Conservation (phyloP, 352 stramenopile genomes). For the Globisporangium radiosum region DNA sequence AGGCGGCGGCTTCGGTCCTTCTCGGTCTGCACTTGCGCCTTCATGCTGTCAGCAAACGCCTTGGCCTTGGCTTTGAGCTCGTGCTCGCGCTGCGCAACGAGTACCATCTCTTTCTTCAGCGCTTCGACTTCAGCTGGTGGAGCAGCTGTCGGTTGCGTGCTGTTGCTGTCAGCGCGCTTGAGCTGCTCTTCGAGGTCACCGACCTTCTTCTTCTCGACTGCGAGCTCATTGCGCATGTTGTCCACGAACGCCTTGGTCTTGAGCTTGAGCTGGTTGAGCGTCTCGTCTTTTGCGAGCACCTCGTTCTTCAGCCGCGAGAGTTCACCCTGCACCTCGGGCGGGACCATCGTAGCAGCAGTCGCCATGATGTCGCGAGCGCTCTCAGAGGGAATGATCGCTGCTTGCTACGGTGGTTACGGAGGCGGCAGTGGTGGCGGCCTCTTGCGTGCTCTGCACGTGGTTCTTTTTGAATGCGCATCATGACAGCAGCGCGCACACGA, state of each 20-base stretch:
- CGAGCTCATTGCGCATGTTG: constrained; percentile 62
- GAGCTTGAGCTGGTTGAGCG: constrained; percentile 73
- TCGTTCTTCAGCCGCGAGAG: constrained; percentile 51
- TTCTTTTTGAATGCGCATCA: constrained; percentile 9
- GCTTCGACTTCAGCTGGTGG: constrained; percentile 21
- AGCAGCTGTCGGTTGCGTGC: not conserved
- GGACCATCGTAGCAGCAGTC: constrained; percentile 3
- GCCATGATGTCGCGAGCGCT: not conserved
- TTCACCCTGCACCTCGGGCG: constrained; percentile 31
- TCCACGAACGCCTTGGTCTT: constrained; percentile 84
- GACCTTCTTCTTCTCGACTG: constrained; percentile 62
- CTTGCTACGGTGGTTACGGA: not conserved
- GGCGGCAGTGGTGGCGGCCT: too few species aligned
- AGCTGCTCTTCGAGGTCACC: constrained; percentile 46
- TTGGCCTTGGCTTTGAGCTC: constrained; percentile 69
- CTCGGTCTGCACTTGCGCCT: constrained; percentile 49
- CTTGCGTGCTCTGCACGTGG: not conserved
- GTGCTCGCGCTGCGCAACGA: constrained; percentile 38
- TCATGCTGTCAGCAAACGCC: constrained; percentile 62
- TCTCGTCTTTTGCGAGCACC: constrained; percentile 67
- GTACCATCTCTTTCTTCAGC: constrained; percentile 39
- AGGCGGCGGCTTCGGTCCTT: constrained; percentile 44
- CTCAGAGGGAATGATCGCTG: not conserved
- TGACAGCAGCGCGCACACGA: not conserved
- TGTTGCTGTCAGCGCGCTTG: constrained; percentile 13